phyloP scores from a whole-genome alignment of 1,284 basidiomycete genomes.

The Phenoliferia sp. region DNA sequence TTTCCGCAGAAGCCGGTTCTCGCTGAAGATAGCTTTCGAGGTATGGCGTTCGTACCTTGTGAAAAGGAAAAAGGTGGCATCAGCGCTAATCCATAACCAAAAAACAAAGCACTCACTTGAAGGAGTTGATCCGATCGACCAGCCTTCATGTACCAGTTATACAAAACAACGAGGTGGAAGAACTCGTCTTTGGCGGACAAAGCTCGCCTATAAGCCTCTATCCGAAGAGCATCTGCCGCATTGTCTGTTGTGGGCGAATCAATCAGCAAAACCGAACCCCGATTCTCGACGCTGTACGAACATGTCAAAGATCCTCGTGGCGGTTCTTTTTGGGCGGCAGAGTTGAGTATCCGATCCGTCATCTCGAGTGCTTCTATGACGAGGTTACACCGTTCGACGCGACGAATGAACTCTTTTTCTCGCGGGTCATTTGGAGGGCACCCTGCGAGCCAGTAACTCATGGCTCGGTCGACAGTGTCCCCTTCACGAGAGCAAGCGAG shows the following conservation, averaged over 20 bases:
- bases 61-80: neutral
- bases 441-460: conserved; percentile 70
- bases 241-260: conserved; percentile 38
- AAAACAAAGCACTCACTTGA: conserved; percentile 55
- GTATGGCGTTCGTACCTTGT: conserved; percentile 72
- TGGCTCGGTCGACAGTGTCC: conserved; percentile 71
- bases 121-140: conserved; percentile 82
- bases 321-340: conserved; percentile 22
- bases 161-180: conserved; percentile 81
- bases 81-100: neutral
- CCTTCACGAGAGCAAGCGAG: conserved; percentile 74
- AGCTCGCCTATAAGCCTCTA: conserved; percentile 72
- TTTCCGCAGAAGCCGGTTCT: conserved; percentile 68
- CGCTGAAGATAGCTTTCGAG: conserved; percentile 81
- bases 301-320: conserved; percentile 32
- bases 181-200: conserved; percentile 81
- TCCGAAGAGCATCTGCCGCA: conserved; percentile 61
- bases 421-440: conserved; percentile 59
- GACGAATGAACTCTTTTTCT: conserved; percentile 55
- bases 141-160: conserved; percentile 83
- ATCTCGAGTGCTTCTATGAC: conserved; percentile 73
- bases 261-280: neutral
- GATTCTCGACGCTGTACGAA: neutral
- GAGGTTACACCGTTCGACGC: conserved; percentile 73
- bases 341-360: conserved; percentile 59